Conservation (phyloP, 441 rosid species). For the Breynia disticha region DNA sequence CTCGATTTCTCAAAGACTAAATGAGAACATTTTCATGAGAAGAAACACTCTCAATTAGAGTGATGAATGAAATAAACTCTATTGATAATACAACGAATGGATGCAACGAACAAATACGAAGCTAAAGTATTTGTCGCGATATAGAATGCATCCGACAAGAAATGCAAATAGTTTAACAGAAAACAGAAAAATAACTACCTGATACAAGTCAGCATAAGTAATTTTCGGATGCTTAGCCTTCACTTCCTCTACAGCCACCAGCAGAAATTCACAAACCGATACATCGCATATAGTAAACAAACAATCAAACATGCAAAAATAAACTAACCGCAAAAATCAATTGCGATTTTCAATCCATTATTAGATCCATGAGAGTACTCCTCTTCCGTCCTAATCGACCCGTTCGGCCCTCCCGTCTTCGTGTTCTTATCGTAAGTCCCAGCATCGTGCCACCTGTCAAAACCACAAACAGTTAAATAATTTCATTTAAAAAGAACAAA, state of each 20-base stretch:
- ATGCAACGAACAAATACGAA: too few species aligned
- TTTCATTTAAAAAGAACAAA: conserved; percentile 2
- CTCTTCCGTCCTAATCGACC: conserved; percentile 79
- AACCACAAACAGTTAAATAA: neutral
- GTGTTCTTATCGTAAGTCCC: conserved; percentile 75
- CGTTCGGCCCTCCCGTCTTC: conserved; percentile 88
- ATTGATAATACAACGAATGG: too few species aligned
- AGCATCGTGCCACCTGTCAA: conserved; percentile 87
- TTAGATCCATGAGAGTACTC: conserved; percentile 72
- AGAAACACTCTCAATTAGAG: too few species aligned
- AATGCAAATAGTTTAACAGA: too few species aligned
- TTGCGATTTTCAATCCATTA: conserved; percentile 71
- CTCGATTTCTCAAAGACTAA: too few species aligned
- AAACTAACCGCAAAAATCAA: conserved; percentile 60
- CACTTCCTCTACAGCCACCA: conserved; percentile 50
- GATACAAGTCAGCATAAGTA: conserved; percentile 76
- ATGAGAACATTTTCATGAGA: too few species aligned
- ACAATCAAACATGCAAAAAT: neutral
- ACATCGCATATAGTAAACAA: neutral
- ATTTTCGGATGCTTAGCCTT: conserved; percentile 73
- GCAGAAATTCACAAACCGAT: neutral
- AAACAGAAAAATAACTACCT: conserved; percentile 35
- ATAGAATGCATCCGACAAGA: too few species aligned
- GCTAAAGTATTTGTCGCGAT: too few species aligned
- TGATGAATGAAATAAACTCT: too few species aligned